Conservation (phyloP, 2,329 filamentous ascomycete species). For the Diaporthe sp. region DNA sequence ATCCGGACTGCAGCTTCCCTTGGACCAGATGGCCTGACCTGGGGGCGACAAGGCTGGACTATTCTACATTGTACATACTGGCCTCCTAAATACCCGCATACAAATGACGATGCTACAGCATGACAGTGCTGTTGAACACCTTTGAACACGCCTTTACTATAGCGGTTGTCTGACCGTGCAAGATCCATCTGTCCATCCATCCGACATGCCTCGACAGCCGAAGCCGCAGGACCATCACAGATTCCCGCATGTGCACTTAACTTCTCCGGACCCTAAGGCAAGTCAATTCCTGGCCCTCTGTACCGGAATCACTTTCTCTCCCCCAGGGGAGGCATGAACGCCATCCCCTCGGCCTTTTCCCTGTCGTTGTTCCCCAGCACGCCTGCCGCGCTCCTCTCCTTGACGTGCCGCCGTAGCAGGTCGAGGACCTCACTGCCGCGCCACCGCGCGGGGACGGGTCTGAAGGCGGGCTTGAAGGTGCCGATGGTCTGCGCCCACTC, state of each 20-base stretch:
- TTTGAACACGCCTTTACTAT: not conserved
- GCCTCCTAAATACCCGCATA: constrained; percentile 22
- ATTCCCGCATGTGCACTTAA: no score
- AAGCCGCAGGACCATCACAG: not conserved
- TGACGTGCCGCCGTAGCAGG: constrained; percentile 86
- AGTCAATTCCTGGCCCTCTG: no score
- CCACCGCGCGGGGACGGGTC: constrained; percentile 91
- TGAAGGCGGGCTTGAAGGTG: constrained; percentile 92
- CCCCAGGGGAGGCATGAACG: constrained; percentile 67
- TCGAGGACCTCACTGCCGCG: constrained; percentile 83
- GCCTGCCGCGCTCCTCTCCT: constrained; percentile 74
- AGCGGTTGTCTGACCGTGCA: not conserved
- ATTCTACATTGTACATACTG: constrained; percentile 34
- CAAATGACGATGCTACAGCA: constrained; percentile 25
- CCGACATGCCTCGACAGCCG: not conserved
- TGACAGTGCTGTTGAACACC: constrained; percentile 20
- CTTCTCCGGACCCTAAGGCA: no score
- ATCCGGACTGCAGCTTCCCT: not conserved
- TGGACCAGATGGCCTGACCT: constrained; percentile 6
- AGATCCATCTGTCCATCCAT: not conserved
- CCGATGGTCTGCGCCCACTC: constrained; percentile 99
- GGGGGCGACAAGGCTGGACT: not conserved
- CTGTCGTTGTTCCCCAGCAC: constrained; percentile 56
- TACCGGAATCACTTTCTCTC: constrained; percentile 30
- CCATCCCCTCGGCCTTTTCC: constrained; percentile 61